These are phyloP conservation scores for Spiraea crenata DNA, from an alignment of 331 rosid species.

Conservation along the genomic window DNA sequence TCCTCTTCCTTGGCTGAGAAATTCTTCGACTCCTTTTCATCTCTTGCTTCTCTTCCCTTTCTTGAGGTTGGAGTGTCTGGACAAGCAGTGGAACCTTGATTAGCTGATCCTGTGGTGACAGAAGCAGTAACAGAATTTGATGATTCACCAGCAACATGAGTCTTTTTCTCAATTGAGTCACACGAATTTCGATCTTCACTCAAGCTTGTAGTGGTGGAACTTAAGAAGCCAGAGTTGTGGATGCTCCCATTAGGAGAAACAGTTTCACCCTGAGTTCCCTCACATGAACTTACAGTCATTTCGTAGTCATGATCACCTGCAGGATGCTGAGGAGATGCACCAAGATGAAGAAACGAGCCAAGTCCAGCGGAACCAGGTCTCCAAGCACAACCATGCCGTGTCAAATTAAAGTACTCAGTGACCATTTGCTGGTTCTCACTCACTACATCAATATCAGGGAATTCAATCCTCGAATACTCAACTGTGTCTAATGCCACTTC, in stretches of 20 bases:
- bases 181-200: conserved; percentile 66
- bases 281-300: conserved; percentile 55
- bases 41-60: conserved; percentile 41
- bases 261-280: conserved; percentile 36
- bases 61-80: conserved; percentile 76
- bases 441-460: conserved; percentile 65
- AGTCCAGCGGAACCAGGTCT: conserved; percentile 36
- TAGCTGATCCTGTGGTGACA: conserved; percentile 30
- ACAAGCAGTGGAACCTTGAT: conserved; percentile 36
- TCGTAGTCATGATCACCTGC: conserved; percentile 44
- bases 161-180: conserved; percentile 63
- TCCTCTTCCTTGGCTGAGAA: conserved; percentile 39
- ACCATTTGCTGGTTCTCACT: conserved; percentile 82
- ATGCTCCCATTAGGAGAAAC: conserved; percentile 58
- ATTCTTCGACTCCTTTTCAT: conserved; percentile 40
- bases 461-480: conserved; percentile 85
- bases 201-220: conserved; percentile 63
- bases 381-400: conserved; percentile 32
- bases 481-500: conserved; percentile 50
- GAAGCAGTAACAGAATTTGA: conserved; percentile 35
- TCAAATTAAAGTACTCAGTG: conserved; percentile 64
- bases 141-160: conserved; percentile 31
- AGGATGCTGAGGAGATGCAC: conserved; percentile 44
- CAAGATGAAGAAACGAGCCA: conserved; percentile 75
- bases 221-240: conserved; percentile 58